phyloP scores from a whole-genome alignment of 1,284 basidiomycete species.

The Trichosporon sp. region DNA sequence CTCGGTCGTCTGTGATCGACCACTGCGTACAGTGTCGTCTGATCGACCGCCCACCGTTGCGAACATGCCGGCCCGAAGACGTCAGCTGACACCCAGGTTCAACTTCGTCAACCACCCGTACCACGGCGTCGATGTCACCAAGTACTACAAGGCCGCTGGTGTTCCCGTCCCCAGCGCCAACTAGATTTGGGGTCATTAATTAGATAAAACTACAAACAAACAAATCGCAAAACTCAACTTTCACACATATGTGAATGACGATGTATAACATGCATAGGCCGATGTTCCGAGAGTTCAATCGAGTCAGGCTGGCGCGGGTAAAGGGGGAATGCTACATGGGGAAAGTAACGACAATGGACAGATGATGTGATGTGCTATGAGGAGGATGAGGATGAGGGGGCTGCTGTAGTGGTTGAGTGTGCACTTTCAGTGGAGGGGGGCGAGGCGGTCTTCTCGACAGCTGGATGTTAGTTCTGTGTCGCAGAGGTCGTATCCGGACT shows the following conservation, averaged over 20 bases:
- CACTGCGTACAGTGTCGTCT: no score
- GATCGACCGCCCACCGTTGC: neutral
- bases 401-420: neutral
- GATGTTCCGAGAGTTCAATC: neutral
- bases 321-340: neutral
- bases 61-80: no score
- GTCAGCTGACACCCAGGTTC: constrained; percentile 58
- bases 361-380: neutral
- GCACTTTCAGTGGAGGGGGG: neutral
- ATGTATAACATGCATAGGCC: constrained; percentile 23
- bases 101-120: constrained; percentile 85
- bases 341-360: neutral
- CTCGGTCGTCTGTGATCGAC: no score
- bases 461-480: neutral
- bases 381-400: constrained; percentile 61
- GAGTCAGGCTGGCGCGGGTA: neutral
- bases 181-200: constrained; percentile 1
- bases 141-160: constrained; percentile 55
- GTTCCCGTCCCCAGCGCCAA: constrained; percentile 1
- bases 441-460: constrained; percentile 12
- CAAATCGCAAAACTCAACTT: neutral
- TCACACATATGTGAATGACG: constrained; percentile 2
- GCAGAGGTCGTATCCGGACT: neutral
- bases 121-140: constrained; percentile 78
- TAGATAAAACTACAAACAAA: constrained; percentile 8